A percentile compares a stretch with the other conserved stretches of the same genome.
Conservation (phyloP, 2,329 filamentous ascomycete genomes). For the Fusarium sp. region DNA sequence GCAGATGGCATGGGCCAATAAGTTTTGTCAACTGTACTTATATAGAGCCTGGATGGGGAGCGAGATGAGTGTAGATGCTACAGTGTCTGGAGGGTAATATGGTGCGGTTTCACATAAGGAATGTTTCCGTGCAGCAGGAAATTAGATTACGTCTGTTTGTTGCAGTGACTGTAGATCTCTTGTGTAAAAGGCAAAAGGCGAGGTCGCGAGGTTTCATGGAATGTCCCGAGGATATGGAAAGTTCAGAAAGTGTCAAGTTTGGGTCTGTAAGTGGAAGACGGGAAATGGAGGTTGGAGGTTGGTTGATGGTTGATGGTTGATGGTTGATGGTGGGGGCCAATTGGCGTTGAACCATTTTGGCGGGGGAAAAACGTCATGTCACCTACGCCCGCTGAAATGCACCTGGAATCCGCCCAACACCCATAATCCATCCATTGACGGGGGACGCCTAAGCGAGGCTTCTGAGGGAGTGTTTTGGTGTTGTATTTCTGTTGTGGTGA, state of each 20-base stretch:
- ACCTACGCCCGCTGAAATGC: slow-evolving; percentile 47
- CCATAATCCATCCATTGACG: neutral
- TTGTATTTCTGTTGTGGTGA: neutral
- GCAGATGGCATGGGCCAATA: neutral
- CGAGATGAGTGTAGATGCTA: slow-evolving; percentile 1
- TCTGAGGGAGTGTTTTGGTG: neutral
- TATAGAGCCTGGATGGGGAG: neutral
- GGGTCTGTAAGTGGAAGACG: slow-evolving; percentile 6
- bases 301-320: neutral
- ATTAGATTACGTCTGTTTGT: slow-evolving; percentile 16
- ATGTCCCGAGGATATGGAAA: slow-evolving; percentile 35
- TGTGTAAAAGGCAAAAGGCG: slow-evolving; percentile 1
- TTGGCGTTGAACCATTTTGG: slow-evolving; percentile 24
- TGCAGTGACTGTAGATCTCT: neutral
- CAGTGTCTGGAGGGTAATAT: neutral
- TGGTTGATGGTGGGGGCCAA: slow-evolving; percentile 20
- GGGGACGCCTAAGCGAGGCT: slow-evolving; percentile 7
- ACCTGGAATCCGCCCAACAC: slow-evolving; percentile 38
- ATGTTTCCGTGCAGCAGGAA: slow-evolving; percentile 12
- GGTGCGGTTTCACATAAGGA: slow-evolving; percentile 1
- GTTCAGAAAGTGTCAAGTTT: slow-evolving; percentile 18
- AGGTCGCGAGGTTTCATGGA: slow-evolving; percentile 29
- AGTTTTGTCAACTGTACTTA: neutral
- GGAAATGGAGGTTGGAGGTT: slow-evolving; percentile 3
- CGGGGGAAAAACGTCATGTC: slow-evolving; percentile 35